phyloP scores from a whole-genome alignment of 2,329 filamentous ascomycete species.

The Davidsoniella eucalypti region DNA sequence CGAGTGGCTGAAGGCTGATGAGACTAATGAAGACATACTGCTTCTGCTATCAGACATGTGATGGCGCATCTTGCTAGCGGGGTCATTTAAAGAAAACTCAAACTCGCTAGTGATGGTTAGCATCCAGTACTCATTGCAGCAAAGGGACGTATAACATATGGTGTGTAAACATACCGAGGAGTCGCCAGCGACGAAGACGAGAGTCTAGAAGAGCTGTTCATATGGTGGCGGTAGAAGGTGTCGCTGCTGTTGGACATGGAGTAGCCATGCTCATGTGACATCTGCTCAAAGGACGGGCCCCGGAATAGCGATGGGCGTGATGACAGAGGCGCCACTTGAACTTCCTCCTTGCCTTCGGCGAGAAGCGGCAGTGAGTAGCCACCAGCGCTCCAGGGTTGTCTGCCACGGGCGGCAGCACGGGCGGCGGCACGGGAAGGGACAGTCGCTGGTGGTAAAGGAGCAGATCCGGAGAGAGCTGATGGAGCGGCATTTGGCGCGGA shows the following conservation, averaged over 20 bases:
- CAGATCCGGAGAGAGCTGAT: constrained; percentile 2
- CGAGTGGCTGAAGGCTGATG: constrained; percentile 29
- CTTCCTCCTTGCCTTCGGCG: constrained; percentile 21
- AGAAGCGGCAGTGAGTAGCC: constrained; percentile 31
- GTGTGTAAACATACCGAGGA: constrained; percentile 7
- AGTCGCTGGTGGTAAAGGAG: neutral
- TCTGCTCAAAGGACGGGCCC: constrained; percentile 13
- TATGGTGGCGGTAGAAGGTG: constrained; percentile 15
- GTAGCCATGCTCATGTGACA: constrained; percentile 12
- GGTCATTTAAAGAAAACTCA: constrained; percentile 8
- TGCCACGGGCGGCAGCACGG: constrained; percentile 18
- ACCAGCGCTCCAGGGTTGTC: constrained; percentile 32
- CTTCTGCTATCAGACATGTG: constrained; percentile 35
- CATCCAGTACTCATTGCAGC: neutral
- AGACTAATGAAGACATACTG: constrained; percentile 33
- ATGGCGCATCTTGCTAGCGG: constrained; percentile 18
- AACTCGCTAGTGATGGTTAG: constrained; percentile 6
- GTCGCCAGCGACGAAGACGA: constrained; percentile 13
- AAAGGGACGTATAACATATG: neutral
- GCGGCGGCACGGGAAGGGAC: constrained; percentile 5
- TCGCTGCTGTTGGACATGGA: constrained; percentile 15
- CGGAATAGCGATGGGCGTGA: constrained; percentile 6
- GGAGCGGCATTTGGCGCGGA: constrained; percentile 2
- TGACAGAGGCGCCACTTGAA: constrained; percentile 14
- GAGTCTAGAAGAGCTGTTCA: constrained; percentile 15